These are phyloP conservation scores for Ploettnerulaceae sp. DNA, from an alignment of 2,329 filamentous ascomycete genomes.

Conservation along the genomic window DNA sequence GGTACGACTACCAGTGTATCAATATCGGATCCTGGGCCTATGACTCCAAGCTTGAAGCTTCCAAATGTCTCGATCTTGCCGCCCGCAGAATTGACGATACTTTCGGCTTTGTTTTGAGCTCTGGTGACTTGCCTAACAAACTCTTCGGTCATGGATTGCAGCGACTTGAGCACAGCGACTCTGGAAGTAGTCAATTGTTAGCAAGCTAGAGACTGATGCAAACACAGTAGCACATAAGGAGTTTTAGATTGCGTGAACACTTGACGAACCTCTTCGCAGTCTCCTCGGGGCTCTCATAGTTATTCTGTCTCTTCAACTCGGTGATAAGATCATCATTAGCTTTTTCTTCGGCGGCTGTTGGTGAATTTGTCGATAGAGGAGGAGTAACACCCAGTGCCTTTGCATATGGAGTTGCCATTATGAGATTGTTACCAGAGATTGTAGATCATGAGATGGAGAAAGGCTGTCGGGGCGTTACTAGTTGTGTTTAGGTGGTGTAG, in stretches of 20 bases:
- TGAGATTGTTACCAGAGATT: conserved; percentile 7
- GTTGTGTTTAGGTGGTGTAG: background rate
- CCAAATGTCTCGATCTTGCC: conserved; percentile 95
- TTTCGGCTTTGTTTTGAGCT: conserved; percentile 58
- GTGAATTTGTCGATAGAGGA: conserved; percentile 72
- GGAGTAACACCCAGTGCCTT: conserved; percentile 63
- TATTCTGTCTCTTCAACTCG: conserved; percentile 83
- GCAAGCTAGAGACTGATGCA: no score
- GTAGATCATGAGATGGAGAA: background rate
- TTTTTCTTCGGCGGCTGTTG: conserved; percentile 70
- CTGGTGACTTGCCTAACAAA: conserved; percentile 75
- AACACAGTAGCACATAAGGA: no score
- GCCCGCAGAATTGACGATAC: conserved; percentile 75
- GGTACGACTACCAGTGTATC: conserved; percentile 92
- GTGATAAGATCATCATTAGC: conserved; percentile 75
- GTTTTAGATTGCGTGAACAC: no score
- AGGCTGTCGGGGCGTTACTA: background rate
- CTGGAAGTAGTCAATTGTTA: conserved; percentile 27
- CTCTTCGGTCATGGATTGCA: conserved; percentile 76
- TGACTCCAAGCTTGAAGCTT: conserved; percentile 91
- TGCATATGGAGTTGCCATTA: conserved; percentile 28
- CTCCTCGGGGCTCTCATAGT: conserved; percentile 80
- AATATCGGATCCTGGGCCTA: conserved; percentile 93
- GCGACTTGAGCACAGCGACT: conserved; percentile 63
- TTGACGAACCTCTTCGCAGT: conserved; percentile 85